Evolutionary conservation across 331 rosid species (phyloP).

Genomic region (Malus hybrid): DNA sequence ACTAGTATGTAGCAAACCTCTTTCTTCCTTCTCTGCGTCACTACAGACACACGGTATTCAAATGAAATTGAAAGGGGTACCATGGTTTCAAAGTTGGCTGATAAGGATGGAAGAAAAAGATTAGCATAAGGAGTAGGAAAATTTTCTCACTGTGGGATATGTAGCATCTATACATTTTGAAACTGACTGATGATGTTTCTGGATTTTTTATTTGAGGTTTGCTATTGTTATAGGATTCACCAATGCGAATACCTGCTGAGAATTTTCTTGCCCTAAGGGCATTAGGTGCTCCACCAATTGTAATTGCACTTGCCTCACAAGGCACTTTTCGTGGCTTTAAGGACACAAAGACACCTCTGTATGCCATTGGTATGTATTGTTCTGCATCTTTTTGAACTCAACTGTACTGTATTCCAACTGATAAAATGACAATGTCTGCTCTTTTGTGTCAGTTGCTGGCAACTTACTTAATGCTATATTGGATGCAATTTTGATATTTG

Average conservation of each 20-base stretch:
- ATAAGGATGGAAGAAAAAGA: background rate
- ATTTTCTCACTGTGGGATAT: background rate
- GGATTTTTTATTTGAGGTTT: background rate
- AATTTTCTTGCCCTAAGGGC: constrained; percentile 81
- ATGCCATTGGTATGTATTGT: constrained; percentile 65
- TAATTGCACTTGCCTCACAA: constrained; percentile 90
- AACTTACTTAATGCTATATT: constrained; percentile 66
- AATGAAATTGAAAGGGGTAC: background rate
- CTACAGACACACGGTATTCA: background rate
- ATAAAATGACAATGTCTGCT: constrained; percentile 21
- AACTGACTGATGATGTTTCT: background rate
- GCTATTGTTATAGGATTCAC: constrained; percentile 56
- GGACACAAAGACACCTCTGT: constrained; percentile 89
- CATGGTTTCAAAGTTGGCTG: background rate
- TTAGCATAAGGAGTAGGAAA: background rate
- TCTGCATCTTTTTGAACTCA: too few species aligned
- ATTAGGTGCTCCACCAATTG: constrained; percentile 85
- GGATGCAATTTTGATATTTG: constrained; percentile 66
- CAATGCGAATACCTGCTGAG: constrained; percentile 81
- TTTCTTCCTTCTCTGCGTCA: background rate
- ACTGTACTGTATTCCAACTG: background rate
- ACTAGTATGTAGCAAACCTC: background rate
- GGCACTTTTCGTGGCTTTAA: constrained; percentile 91
- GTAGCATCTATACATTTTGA: background rate
- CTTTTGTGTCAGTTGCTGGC: constrained; percentile 54